Evolutionary conservation across 768 basidiomycete genomes (phyloP), one percentile per base, ranked within the genome.

Genomic region (Postia placenta): DNA sequence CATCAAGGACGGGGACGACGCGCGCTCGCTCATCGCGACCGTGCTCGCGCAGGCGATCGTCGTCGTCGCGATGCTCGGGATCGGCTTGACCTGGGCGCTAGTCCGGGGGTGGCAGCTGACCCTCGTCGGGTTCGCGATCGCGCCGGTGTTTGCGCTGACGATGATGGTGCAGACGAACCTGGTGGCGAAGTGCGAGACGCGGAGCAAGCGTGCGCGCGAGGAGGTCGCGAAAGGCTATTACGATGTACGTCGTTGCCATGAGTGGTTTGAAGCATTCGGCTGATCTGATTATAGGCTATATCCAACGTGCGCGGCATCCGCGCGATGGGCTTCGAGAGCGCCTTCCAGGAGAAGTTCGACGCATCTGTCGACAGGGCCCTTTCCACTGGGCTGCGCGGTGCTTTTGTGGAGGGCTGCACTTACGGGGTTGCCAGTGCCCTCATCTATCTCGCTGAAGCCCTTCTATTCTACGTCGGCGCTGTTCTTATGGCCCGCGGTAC

Each of bases 61-160:
- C 17, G 88, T 94, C 12, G 51, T 67, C 7, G 71, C 86, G 12
- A 96, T 97, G 92, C 75, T 97, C 40, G 63, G 75, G 1, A 71
- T 95, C 2, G 94, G 93, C 6, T 66, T 98, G 17, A 62, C 87
- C 15, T 99, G 96, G 95, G 94, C 94, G 0, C 73, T 97, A 64
- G 75, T 79, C 1, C 69, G 76, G 25, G 91, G 92, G 0, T 99
- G 95, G 96, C 83, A 96, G 68, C 71, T 98, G 56, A 95, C 92
- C 0, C 76, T 98, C 15, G 89, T 88, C 2, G 94, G 93, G 0
- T 67, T 97, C 24, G 92, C 86, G 1, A 78, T 97, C 39, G 90
- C 80, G 0, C 94, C 93, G 0, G 76, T 94, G 11, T 95, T 96
- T 59, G 83, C 80, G 2, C 66, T 77, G 9, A 74, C 79, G 9